Base-by-base conservation (phyloP, 352 stramenopile species). In the Globisporangium irregulare region DNA sequence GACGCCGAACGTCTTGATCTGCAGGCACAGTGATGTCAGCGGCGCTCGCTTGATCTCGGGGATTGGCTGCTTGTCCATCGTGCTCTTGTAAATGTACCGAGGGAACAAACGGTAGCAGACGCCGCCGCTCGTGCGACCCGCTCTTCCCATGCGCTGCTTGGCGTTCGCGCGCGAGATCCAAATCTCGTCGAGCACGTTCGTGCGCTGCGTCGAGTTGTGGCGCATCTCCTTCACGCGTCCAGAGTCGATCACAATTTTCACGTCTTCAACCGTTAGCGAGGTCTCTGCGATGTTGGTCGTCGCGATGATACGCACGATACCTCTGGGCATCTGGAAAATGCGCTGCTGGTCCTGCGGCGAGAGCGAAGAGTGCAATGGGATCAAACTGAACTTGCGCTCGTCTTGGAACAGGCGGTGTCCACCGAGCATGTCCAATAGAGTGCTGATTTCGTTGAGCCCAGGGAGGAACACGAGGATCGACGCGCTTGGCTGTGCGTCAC, bases 251-350 rank as follows among this genome's bases (percentile, higher is more conserved):
- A 99, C 97, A 71, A 92, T 76, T 53, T 86, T 93, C 50, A 98
- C 91, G 70, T 98, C 93, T 27, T 97, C 91, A 62, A 99, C 98
- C 2, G 97, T 99, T 8, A 99, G 67, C 6, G 91, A 98, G 1
- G 97, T 99, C 71, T 99, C 96, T 15, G 96, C 97, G 61, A 99
- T 98, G 72, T 99, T 99, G 7, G 96, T 99, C n/a, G 92, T 86
- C 15, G 98, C 85, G 29, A 99, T 97, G 55, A 99, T 91, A 62
- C 98, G 98, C 73, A 90, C 67, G 64, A 90, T 61, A 43, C 80
- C 74, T 4, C 67, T 53, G 6, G 68, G 58, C 66, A 89, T 84
- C 22, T 89, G 74, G 70, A 99, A 99, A 20, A 99, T 96, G 10
- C 80, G 80, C 8, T 94, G 84, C 73, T 99, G 97, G 59, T 99